Evolutionary conservation across 2,329 filamentous ascomycete species (phyloP).

Genomic region (Alternaria postmessia): DNA sequence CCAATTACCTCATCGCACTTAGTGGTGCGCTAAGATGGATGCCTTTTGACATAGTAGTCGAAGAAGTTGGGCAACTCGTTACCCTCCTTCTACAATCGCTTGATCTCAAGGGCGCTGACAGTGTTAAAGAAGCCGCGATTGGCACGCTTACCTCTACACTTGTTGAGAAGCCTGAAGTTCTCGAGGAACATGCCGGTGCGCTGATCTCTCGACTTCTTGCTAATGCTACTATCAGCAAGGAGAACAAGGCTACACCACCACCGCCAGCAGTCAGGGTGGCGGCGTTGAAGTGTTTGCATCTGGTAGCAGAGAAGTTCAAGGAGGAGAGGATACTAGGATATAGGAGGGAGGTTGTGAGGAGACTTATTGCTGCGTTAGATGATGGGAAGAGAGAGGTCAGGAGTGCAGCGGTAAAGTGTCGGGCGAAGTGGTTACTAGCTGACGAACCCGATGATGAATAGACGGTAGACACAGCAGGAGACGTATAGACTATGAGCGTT

Average conservation of each 20-base stretch:
- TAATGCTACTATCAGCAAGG: constrained; percentile 42
- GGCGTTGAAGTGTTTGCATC: constrained; percentile 58
- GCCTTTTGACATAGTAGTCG: constrained; percentile 66
- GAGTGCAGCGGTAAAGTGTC: constrained; percentile 68
- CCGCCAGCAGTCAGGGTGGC: constrained; percentile 55
- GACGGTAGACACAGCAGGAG: background rate
- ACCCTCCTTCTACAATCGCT: constrained; percentile 70
- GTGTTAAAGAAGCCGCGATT: constrained; percentile 68
- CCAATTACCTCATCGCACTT: constrained; percentile 69
- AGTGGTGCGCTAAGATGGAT: constrained; percentile 68
- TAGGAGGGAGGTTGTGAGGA: constrained; percentile 64
- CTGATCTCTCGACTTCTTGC: constrained; percentile 65
- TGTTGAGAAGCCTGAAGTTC: constrained; percentile 61
- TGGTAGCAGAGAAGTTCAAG: constrained; percentile 58
- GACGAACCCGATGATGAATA: constrained; percentile 65
- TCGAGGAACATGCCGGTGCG: constrained; percentile 65
- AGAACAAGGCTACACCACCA: constrained; percentile 14
- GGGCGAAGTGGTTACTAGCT: constrained; percentile 67
- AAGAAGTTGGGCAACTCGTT: constrained; percentile 65
- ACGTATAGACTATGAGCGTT: background rate
- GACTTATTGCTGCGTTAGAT: constrained; percentile 64
- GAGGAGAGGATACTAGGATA: constrained; percentile 64
- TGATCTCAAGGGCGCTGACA: constrained; percentile 61
- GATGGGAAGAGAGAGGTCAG: constrained; percentile 70
- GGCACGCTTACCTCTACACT: constrained; percentile 67